Base-by-base conservation (phyloP, 805 yeast genomes). In the Yamadazyma phyllophila region DNA sequence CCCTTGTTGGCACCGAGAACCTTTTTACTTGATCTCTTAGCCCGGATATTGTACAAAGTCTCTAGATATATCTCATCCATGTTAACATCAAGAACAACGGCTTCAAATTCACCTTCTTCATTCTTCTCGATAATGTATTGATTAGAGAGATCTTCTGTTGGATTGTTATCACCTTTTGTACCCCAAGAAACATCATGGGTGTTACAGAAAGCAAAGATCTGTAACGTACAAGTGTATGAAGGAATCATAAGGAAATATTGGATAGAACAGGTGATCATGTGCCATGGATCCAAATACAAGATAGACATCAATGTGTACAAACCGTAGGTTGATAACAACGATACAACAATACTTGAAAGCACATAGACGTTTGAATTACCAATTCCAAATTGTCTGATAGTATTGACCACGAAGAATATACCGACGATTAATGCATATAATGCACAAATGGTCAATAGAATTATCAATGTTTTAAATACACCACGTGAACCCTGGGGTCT, bases 161-260 rank as follows among this genome's bases (percentile, higher is more conserved):
- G 85, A 49, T 78, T 80, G 52, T 84, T 86, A 49, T 91, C 97
- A 54, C 99, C 99, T 63, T 92, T 92, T 2, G 99, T 92, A 67
- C 99, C 99, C 99, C 99, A 92, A 0, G 97, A 87, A 41, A 94
- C 96, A 73, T 92, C 99, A 67, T 92, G 98, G 2, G 97, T 92
- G 64, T 92, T 92, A 71, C 99, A 92, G 67, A 92, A 90, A 1
- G 99, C 97, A 69, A 90, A 92, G 48, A 94, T 90, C 67, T 92
- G 97, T 46, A 92, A 72, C 2, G 96, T 84, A 68, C 96, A 88
- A 3, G 95, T 86, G 63, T 90, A 92, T 0, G 95, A 84, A 20
- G 99, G 98, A 43, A 92, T 74, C 75, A 94, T 77, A 53, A 91
- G 63, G 67, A 92, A 87, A 72, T 94, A 92, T 64, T 92, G 99